Base-by-base conservation (phyloP, 192 early-diverging fungal species). In the Linnemannia elongata region DNA sequence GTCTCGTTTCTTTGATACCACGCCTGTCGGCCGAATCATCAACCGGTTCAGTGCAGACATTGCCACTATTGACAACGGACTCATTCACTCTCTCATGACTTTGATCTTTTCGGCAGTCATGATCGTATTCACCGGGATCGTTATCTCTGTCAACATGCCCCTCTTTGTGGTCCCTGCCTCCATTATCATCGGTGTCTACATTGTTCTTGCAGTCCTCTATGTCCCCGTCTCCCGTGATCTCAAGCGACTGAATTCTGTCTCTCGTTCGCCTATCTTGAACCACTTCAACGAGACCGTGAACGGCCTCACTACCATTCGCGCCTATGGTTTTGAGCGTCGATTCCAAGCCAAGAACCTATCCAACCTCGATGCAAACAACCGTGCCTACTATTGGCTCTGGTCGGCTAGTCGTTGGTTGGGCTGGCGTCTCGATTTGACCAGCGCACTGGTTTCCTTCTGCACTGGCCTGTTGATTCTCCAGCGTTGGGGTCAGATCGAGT, bases 21-120 rank as follows among this genome's bases (percentile, higher is more conserved):
- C 95, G 38, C 97, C 97, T 4, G 89, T 96, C 38, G 97, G 97
- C 39, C 82, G 89, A 10, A 94, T 95, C 69, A 52, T 96, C 87
- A 99, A 97, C 88, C 87, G 98, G 47, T 97, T 97, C 82, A 95
- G 95, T 35, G 93, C 95, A 27, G 96, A 99, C 89, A 94, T 98
- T 87, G 92, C 94, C 45, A 93, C 94, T 13, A 85, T 98, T 77
- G 97, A 98, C 83, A 91, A 93, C 41, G 74, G 68, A 0, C 81
- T 94, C n/a, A 52, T 92, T 9, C 80, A 86, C 10, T 90, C 82
- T 76, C 91, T 93, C 24, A 57, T 95, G 52, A 49, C 72, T 7
- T 83, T 91, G 15, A 52, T 91, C 44, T 66, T 95, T n/a, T 88
- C 87, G 18, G 92, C 92, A 22, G 52, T 90, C 41, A 83, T 88